Conservation (phyloP, 1,139 yeast genomes). For the Geotrichum candidum region DNA sequence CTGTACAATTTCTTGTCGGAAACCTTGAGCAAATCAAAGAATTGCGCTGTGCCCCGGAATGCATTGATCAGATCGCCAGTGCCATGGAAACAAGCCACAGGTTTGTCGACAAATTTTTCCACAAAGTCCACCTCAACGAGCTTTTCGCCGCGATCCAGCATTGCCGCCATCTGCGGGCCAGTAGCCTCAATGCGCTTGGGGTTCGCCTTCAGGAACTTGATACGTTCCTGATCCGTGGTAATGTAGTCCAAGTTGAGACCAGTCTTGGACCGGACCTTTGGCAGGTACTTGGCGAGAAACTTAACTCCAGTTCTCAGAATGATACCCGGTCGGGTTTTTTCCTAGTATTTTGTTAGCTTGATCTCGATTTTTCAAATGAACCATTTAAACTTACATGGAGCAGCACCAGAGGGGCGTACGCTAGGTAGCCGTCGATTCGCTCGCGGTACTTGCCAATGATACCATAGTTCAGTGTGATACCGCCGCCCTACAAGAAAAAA, state of each 20-base stretch:
- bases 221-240: slow-evolving; percentile 43
- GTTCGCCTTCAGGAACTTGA: slow-evolving; percentile 22
- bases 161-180: slow-evolving; percentile 53
- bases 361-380: too few species aligned
- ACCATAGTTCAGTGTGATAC: slow-evolving; percentile 67
- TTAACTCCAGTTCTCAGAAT: slow-evolving; percentile 45
- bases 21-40: slow-evolving; percentile 38
- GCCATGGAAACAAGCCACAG: slow-evolving; percentile 53
- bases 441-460: slow-evolving; percentile 56
- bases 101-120: slow-evolving; percentile 41
- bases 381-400: slow-evolving; percentile 38
- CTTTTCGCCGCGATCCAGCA: slow-evolving; percentile 56
- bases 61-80: slow-evolving; percentile 50
- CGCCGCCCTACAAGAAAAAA: slow-evolving; percentile 55
- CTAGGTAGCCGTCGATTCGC: slow-evolving; percentile 50
- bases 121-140: slow-evolving; percentile 44
- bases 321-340: slow-evolving; percentile 50
- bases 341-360: slow-evolving; percentile 8
- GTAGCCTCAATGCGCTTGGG: slow-evolving; percentile 42
- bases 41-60: slow-evolving; percentile 47
- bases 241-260: slow-evolving; percentile 50
- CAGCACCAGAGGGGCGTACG: slow-evolving; percentile 61
- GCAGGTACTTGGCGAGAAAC: slow-evolving; percentile 45
- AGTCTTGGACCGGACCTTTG: slow-evolving; percentile 53
- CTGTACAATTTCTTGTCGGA: slow-evolving; percentile 35